Percentiles rank a stretch among this genome's conserved stretches.
These are phyloP conservation scores for Pelargonium myrrhifolium DNA, from an alignment of 441 rosid species.

Conservation along the genomic window DNA sequence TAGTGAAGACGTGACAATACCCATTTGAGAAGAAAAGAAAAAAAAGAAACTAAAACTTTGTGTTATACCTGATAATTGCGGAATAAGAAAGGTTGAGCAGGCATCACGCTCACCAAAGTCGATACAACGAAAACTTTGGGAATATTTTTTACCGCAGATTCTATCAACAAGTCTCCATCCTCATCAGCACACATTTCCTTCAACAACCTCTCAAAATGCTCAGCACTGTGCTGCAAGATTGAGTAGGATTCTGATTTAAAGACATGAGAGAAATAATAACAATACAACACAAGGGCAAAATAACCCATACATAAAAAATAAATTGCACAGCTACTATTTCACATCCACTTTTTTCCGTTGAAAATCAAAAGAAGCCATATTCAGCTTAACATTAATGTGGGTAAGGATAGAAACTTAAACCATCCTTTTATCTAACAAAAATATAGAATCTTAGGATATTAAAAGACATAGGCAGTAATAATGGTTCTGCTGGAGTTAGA, in stretches of 20 bases:
- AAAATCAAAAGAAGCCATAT: not conserved
- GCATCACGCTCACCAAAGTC: constrained; percentile 83
- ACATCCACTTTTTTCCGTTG: not conserved
- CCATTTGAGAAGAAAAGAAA: not conserved
- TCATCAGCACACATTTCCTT: constrained; percentile 98
- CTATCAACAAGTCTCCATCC: constrained; percentile 89
- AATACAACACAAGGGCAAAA: not conserved
- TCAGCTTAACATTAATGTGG: not conserved
- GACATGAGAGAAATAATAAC: not conserved
- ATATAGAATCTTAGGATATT: not conserved
- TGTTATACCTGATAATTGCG: constrained; percentile 87
- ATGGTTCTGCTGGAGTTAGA: constrained; percentile 11
- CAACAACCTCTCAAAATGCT: constrained; percentile 85
- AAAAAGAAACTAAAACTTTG: not conserved
- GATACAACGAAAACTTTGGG: constrained; percentile 94
- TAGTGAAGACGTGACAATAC: not conserved
- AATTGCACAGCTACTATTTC: not conserved
- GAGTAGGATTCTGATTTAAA: constrained; percentile 18
- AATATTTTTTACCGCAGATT: constrained; percentile 78
- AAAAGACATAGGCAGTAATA: constrained; percentile 10
- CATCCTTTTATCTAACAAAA: not conserved
- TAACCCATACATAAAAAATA: not conserved
- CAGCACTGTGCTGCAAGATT: constrained; percentile 94
- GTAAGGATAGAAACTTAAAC: too few species aligned
- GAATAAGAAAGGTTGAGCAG: constrained; percentile 92